Evolutionary conservation across 2,329 filamentous ascomycete genomes (phyloP).

Genomic region (Lomentospora prolificans): DNA sequence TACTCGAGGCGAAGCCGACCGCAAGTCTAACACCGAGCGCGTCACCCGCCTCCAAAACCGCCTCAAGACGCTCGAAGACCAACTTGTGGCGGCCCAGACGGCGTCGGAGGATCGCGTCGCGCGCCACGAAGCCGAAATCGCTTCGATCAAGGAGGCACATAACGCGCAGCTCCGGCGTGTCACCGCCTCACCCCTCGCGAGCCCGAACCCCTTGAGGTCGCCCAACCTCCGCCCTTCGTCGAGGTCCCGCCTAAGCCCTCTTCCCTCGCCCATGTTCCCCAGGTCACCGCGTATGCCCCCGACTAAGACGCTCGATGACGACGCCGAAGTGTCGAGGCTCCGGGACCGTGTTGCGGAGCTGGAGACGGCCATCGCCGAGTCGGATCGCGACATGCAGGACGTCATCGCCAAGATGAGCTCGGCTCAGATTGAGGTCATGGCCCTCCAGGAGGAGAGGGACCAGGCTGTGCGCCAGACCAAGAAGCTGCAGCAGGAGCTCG

Average conservation of each 20-base stretch:
- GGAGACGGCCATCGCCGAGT: slow-evolving; percentile 54
- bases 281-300: slow-evolving; percentile 34
- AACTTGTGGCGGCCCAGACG: slow-evolving; percentile 71
- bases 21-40: slow-evolving; percentile 66
- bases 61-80: slow-evolving; percentile 74
- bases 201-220: slow-evolving; percentile 14
- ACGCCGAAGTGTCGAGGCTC: slow-evolving; percentile 63
- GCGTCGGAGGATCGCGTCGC: slow-evolving; percentile 75
- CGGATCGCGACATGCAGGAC: slow-evolving; percentile 70
- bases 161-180: slow-evolving; percentile 68
- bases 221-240: slow-evolving; percentile 16
- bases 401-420: slow-evolving; percentile 71
- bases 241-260: slow-evolving; percentile 20
- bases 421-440: slow-evolving; percentile 74
- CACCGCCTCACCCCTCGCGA: slow-evolving; percentile 30
- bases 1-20: slow-evolving; percentile 71
- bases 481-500: slow-evolving; percentile 56
- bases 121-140: slow-evolving; percentile 79
- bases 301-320: slow-evolving; percentile 60
- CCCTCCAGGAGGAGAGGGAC: slow-evolving; percentile 66
- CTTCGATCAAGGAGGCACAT: slow-evolving; percentile 64
- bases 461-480: slow-evolving; percentile 63
- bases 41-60: slow-evolving; percentile 77
- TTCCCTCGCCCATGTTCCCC: slow-evolving; percentile 23
- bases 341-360: slow-evolving; percentile 74